Base-by-base conservation (phyloP, 2,329 filamentous ascomycete species). In the Diaporthe longicolla region DNA sequence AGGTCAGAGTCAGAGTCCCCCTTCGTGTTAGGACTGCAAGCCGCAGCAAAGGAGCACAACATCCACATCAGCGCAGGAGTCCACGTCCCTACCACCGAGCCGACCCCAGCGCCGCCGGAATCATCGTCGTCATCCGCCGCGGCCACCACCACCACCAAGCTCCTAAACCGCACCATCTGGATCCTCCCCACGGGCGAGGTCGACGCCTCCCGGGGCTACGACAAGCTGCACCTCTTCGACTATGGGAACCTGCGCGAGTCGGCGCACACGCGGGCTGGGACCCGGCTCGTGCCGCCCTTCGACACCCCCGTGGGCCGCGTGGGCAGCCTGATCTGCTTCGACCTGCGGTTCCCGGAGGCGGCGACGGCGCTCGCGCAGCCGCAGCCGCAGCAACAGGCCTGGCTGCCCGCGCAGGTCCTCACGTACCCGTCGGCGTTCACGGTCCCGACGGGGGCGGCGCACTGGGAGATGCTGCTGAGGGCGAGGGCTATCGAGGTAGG, bases 211-310 rank as follows among this genome's bases (percentile, higher is more conserved):
- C 81, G 80, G 1, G 82, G 83, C 26, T 98, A 98, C 84, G 93
- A 97, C 82, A 98, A 98, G 82, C 85, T 98, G 43, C 95, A 98
- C 82, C 88, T 98, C 19, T 98, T 98, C 83, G 95, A 98, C 83
- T 89, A 89, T 77, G 87, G 85, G 19, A 77, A 79, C 13, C 85
- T 89, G 26, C 84, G 82, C 74, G 88, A 76, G 73, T 76, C 74
- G 21, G 57, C 43, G 65, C 73, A 75, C 58, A 75, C 73, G 24
- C 74, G 63, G 79, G 88, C 89, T 6, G 95, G 95, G 0, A 82
- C 83, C 37, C 78, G 83, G 3, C 90, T 97, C 54, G 85, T 91
- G 0, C 82, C 90, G 4, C 95, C 95, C 0, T 95, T 97, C 79
- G 84, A 90, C n/a, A 94, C 92, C 0, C 84, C 90, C 0, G 81